Evolutionary conservation across 1,284 basidiomycete genomes (phyloP), one percentile per base, ranked within the genome.

Genomic region (Fomitopsis pinicola): DNA sequence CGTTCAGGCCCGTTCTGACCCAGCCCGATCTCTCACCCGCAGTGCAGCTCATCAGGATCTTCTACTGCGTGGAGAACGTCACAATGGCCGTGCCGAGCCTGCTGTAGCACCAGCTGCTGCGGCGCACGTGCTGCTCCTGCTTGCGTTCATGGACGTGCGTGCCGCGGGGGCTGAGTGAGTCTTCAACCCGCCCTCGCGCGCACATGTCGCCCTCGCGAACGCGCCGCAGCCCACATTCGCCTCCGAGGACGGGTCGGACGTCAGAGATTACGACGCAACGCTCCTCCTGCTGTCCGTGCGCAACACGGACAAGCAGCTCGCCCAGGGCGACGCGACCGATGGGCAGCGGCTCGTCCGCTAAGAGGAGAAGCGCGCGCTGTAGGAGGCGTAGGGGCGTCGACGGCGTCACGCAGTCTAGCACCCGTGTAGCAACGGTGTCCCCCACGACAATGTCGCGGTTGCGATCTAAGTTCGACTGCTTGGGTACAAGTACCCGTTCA

Each of bases 161-260:
- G 6, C 46, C 26, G 46, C 46, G 46, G n/a, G 10, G 22, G 46
- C 46, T 22, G 22, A 48, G 46, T 26, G 46, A 48, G 46, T 48
- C 0, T 98, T 95, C 78, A 98, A 99, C 69, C 96, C 97, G 1
- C 97, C 97, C 0, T 95, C 93, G 0, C 74, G 82, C 10, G 95
- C 97, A 0, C 96, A 99, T 71, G 81, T 91, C 59, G 88, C 91
- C 0, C 85, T 98, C 52, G 87, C 87, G 19, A 82, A 81, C 60
- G 77, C 80, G 4, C 69, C 63, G 1, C 74, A 73, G 26, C 79
- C 80, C 1, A 38, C 55, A 64, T 15, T 36, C 59, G 57, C 30
- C 57, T 30, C 33, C 42, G 36, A 26, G 57, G 33, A 58, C 36
- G 54, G 58, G 19, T 44, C 48, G 33, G 22, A 59, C 12, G 36